Conservation (phyloP, 202 grass and related monocot species). For the Zizania palustris region DNA sequence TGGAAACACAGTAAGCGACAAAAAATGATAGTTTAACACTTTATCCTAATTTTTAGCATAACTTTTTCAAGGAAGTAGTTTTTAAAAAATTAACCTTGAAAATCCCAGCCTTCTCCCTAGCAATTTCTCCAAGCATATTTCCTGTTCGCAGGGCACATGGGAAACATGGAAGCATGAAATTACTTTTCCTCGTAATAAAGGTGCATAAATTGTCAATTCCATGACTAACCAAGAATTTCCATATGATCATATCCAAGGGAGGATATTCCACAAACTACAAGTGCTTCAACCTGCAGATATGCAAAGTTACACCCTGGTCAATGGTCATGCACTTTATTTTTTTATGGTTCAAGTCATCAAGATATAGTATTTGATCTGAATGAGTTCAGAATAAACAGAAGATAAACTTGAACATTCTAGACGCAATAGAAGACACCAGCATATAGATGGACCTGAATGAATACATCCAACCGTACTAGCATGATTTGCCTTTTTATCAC, state of each 20-base stretch:
- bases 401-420: neutral
- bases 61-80: conserved; percentile 19
- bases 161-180: conserved; percentile 15
- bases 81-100: conserved; percentile 69
- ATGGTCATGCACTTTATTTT: conserved; percentile 10
- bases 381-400: neutral
- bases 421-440: neutral
- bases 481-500: neutral
- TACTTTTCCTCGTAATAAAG: conserved; percentile 11
- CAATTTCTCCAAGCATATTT: conserved; percentile 87
- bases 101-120: conserved; percentile 95
- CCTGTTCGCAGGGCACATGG: conserved; percentile 54
- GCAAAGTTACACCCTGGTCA: conserved; percentile 29
- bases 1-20: neutral
- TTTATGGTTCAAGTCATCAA: neutral
- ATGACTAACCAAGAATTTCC: conserved; percentile 97
- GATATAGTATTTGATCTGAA: conserved; percentile 8
- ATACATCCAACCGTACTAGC: neutral
- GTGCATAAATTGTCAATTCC: neutral
- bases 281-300: conserved; percentile 70
- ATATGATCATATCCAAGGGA: conserved; percentile 97
- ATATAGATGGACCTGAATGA: conserved; percentile 12
- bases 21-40: neutral
- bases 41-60: conserved; percentile 7
- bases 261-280: conserved; percentile 83